Conservation (phyloP, 2,329 filamentous ascomycete species). For the Hymenotorrendiella dingleyae region DNA sequence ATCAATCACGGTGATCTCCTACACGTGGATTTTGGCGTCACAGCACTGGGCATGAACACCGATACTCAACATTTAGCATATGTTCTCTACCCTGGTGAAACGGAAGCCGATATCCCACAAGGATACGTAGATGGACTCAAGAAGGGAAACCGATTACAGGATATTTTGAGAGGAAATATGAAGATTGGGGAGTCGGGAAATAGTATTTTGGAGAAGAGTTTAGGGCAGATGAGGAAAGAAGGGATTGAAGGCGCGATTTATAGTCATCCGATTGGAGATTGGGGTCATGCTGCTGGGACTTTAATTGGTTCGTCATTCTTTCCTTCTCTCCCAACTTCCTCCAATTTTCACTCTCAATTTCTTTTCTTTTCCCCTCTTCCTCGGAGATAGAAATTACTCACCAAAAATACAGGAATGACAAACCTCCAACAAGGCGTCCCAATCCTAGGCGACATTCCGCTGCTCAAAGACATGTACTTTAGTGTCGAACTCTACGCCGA, state of each 20-base stretch:
- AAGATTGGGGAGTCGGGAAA: conserved; percentile 40
- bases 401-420: conserved; percentile 37
- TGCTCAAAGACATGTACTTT: conserved; percentile 42
- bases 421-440: conserved; percentile 44
- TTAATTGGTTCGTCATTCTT: conserved; percentile 39
- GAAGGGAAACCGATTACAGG: conserved; percentile 43
- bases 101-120: conserved; percentile 36
- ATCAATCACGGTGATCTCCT: conserved; percentile 42
- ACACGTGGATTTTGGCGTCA: conserved; percentile 45
- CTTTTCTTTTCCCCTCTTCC: background rate
- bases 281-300: conserved; percentile 44
- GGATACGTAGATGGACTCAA: conserved; percentile 38
- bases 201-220: conserved; percentile 36
- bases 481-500: conserved; percentile 45
- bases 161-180: conserved; percentile 41
- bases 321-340: too few species aligned
- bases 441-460: conserved; percentile 39
- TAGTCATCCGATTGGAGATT: conserved; percentile 45
- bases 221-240: conserved; percentile 37
- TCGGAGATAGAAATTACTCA: background rate
- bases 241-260: conserved; percentile 43
- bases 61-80: conserved; percentile 47
- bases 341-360: too few species aligned
- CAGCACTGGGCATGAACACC: conserved; percentile 42
- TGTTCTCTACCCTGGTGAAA: conserved; percentile 39